Percentiles rank a stretch among this genome's conserved stretches.
phyloP scores from a whole-genome alignment of 305 asterid genomes.

The Vinca major region DNA sequence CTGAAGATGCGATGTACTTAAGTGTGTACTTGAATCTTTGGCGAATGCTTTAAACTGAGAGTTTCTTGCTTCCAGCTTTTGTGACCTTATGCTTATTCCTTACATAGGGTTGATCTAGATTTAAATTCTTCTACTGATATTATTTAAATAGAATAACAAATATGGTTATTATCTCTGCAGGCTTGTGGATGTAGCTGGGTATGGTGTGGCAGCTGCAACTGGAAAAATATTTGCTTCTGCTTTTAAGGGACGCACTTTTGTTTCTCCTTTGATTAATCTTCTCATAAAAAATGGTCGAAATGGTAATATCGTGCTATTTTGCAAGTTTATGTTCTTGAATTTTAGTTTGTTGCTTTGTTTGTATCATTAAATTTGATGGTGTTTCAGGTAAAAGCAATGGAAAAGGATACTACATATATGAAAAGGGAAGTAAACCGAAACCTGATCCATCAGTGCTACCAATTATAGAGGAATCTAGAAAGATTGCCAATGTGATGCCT shows the following conservation, averaged over 20 bases:
- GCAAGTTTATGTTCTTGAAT: conserved; percentile 6
- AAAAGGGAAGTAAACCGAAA: conserved; percentile 35
- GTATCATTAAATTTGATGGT: conserved; percentile 12
- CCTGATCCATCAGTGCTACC: conserved; percentile 31
- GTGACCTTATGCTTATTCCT: not conserved
- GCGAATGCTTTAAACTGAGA: not conserved
- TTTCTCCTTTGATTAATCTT: conserved; percentile 63
- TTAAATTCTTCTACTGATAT: not conserved
- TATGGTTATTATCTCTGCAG: conserved; percentile 29
- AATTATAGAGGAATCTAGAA: conserved; percentile 31
- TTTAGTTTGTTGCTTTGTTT: conserved; percentile 15
- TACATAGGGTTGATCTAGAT: not conserved
- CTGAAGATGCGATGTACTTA: not conserved
- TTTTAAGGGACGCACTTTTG: conserved; percentile 68
- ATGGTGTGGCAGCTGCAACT: conserved; percentile 76
- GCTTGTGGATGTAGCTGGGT: conserved; percentile 94
- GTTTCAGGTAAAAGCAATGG: conserved; percentile 32
- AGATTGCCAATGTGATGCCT: conserved; percentile 27
- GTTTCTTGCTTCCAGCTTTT: not conserved
- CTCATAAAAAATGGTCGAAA: conserved; percentile 81
- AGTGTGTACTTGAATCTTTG: not conserved
- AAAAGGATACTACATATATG: conserved; percentile 31
- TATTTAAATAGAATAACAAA: conserved; percentile 15
- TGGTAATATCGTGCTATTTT: conserved; percentile 34
- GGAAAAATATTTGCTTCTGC: conserved; percentile 42